Conservation (phyloP, 2,329 filamentous ascomycete genomes). For the Hypoxylon sp. region DNA sequence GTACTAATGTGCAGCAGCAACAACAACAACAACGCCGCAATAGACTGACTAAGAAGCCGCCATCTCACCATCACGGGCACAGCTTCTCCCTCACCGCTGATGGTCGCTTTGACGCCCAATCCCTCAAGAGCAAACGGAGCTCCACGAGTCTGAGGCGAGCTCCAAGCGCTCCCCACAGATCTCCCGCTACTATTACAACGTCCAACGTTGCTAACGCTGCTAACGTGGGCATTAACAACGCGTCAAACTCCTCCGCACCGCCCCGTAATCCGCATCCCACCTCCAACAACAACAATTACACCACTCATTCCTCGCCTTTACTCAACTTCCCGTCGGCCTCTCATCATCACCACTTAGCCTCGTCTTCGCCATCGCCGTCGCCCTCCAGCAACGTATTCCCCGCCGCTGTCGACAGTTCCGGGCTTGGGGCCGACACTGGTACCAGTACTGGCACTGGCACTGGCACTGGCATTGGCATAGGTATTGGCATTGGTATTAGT, state of each 20-base stretch:
- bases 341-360: slow-evolving; percentile 46
- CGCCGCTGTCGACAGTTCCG: slow-evolving; percentile 29
- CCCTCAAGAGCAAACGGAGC: slow-evolving; percentile 74
- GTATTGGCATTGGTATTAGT: slow-evolving; percentile 27
- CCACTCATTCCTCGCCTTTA: slow-evolving; percentile 61
- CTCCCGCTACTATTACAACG: slow-evolving; percentile 36
- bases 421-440: slow-evolving; percentile 16
- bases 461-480: slow-evolving; percentile 17
- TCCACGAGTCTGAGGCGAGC: slow-evolving; percentile 73
- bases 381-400: slow-evolving; percentile 30
- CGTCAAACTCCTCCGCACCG: slow-evolving; percentile 64
- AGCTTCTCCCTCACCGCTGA: slow-evolving; percentile 65
- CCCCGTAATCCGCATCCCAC: slow-evolving; percentile 61
- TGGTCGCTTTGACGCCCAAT: slow-evolving; percentile 69
- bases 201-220: slow-evolving; percentile 8
- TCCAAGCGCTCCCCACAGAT: slow-evolving; percentile 68
- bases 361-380: slow-evolving; percentile 33
- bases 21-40: slow-evolving; percentile 64
- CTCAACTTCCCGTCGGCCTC: slow-evolving; percentile 56
- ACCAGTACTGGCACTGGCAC: slow-evolving; percentile 15
- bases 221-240: slow-evolving; percentile 55
- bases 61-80: slow-evolving; percentile 63
- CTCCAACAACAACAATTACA: slow-evolving; percentile 27
- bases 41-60: slow-evolving; percentile 74
- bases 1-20: slow-evolving; percentile 47